Percentiles rank a stretch among this genome's conserved stretches.
Conservation (phyloP, 2,329 filamentous ascomycete species). For the Talaromyces islandicus region DNA sequence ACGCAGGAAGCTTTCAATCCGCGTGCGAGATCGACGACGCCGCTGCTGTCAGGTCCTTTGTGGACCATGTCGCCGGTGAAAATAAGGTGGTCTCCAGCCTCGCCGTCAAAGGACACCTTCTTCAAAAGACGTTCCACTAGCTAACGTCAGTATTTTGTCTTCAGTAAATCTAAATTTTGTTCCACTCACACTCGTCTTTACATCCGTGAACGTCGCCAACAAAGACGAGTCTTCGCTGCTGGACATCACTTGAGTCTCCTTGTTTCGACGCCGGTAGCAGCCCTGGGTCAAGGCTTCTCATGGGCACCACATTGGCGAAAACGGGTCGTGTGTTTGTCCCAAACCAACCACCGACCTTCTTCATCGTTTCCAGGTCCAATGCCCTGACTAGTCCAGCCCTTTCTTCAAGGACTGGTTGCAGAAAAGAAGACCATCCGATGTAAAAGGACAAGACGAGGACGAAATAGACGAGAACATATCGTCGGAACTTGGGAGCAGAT, state of each 20-base stretch:
- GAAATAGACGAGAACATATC: constrained; percentile 32
- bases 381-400: constrained; percentile 22
- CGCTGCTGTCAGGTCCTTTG: constrained; percentile 78
- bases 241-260: background rate
- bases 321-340: constrained; percentile 43
- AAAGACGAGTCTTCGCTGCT: constrained; percentile 61
- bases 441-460: constrained; percentile 25
- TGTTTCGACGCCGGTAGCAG: constrained; percentile 37
- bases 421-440: constrained; percentile 27
- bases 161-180: background rate
- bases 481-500: constrained; percentile 36
- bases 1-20: constrained; percentile 70
- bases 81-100: constrained; percentile 64
- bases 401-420: constrained; percentile 28
- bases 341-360: constrained; percentile 32
- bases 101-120: constrained; percentile 56
- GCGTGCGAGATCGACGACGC: constrained; percentile 71
- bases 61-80: constrained; percentile 73
- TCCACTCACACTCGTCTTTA: constrained; percentile 53
- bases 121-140: constrained; percentile 55
- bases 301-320: constrained; percentile 46
- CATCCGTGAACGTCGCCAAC: constrained; percentile 94
- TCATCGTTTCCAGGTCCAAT: constrained; percentile 24
- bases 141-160: constrained; percentile 2
- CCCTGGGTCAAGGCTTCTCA: constrained; percentile 44